phyloP scores from a whole-genome alignment of 495 filamentous ascomycete genomes.

The Penicillium waksmanii region DNA sequence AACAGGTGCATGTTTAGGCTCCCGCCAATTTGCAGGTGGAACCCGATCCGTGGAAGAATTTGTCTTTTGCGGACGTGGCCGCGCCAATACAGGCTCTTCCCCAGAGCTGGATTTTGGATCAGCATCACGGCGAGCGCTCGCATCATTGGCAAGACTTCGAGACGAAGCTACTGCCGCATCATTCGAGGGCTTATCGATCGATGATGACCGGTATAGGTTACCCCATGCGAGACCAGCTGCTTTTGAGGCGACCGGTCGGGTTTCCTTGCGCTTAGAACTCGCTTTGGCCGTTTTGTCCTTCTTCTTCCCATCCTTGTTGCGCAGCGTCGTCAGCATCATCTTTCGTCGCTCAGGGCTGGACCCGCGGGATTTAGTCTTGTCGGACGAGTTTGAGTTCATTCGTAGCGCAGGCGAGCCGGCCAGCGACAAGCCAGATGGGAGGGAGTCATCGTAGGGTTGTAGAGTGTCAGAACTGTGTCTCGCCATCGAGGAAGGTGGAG shows the following conservation, averaged over 20 bases:
- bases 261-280: constrained; percentile 37
- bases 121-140: constrained; percentile 27
- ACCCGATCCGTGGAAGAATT: constrained; percentile 22
- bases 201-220: constrained; percentile 46
- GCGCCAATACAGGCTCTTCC: constrained; percentile 27
- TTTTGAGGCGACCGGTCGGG: constrained; percentile 68
- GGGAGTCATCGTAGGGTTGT: constrained; percentile 20
- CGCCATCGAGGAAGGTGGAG: constrained; percentile 43
- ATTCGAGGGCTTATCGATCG: constrained; percentile 35
- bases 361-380: constrained; percentile 60
- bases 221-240: constrained; percentile 90
- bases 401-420: constrained; percentile 37
- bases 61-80: constrained; percentile 7
- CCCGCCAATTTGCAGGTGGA: constrained; percentile 40
- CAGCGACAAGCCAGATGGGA: constrained; percentile 11
- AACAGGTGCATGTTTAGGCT: constrained; percentile 28
- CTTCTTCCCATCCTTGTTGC: constrained; percentile 64
- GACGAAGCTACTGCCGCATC: constrained; percentile 43
- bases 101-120: constrained; percentile 33
- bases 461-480: constrained; percentile 56
- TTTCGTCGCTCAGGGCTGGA: constrained; percentile 82
- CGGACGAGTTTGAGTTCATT: constrained; percentile 43
- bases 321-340: constrained; percentile 81
- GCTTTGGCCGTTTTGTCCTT: constrained; percentile 47
- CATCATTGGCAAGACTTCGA: constrained; percentile 34